These are phyloP conservation scores for Endothia cerciana DNA, from an alignment of 2,329 filamentous ascomycete genomes.

Conservation along the genomic window DNA sequence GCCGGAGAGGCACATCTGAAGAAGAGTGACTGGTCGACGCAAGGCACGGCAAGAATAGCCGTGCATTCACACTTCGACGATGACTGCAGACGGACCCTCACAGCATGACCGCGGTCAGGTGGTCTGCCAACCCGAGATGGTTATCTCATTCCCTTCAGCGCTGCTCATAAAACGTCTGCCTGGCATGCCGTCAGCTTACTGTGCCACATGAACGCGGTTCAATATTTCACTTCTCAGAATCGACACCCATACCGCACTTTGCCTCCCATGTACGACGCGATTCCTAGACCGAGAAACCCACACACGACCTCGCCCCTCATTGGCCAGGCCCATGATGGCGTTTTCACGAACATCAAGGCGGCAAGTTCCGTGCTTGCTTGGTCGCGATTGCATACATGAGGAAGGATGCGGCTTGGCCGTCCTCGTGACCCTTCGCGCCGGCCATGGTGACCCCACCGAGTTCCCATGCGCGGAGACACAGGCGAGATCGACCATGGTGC, in stretches of 20 bases:
- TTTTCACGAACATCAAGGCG: not conserved
- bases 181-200: conserved; percentile 12
- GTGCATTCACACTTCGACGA: not conserved
- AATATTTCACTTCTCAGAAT: conserved; percentile 11
- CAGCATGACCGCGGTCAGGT: conserved; percentile 3
- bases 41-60: conserved; percentile 8
- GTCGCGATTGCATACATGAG: not conserved
- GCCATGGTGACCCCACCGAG: too few species aligned
- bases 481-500: conserved; percentile 8
- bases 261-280: not conserved
- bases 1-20: not conserved
- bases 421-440: not conserved
- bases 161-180: not conserved
- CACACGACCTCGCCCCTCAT: not conserved
- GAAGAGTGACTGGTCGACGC: too few species aligned
- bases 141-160: not conserved
- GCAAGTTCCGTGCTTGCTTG: not conserved
- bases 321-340: not conserved
- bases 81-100: conserved; percentile 5
- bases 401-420: conserved; percentile 1
- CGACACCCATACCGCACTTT: conserved; percentile 15
- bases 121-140: not conserved
- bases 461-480: too few species aligned
- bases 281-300: too few species aligned
- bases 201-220: not conserved